Conservation (phyloP, 495 filamentous ascomycete genomes). For the Penicillium cataractarum region DNA sequence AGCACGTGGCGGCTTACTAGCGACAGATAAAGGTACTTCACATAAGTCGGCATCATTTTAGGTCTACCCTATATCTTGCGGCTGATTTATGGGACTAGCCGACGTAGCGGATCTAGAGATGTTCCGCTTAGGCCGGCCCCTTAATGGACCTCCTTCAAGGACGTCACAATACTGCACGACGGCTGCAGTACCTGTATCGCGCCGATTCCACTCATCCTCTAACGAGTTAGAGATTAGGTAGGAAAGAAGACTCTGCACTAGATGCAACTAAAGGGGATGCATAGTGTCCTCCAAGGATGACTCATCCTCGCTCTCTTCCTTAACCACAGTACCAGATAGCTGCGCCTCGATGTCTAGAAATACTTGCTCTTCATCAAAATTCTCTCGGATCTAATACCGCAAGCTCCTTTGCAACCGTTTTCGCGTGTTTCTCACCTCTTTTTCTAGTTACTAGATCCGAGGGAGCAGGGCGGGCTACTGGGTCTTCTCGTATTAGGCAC, state of each 20-base stretch:
- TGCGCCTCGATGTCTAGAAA: conserved; percentile 19
- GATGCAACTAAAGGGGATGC: conserved; percentile 12
- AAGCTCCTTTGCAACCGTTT: conserved; percentile 15
- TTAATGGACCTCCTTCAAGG: conserved; percentile 1
- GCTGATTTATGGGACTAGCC: conserved; percentile 8
- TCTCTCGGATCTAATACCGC: conserved; percentile 5
- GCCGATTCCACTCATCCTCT: conserved; percentile 24
- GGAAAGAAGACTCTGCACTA: conserved; percentile 18
- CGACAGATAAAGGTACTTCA: background rate
- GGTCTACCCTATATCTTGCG: background rate
- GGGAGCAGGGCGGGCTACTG: conserved; percentile 4
- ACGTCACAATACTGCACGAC: background rate
- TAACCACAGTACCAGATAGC: conserved; percentile 9
- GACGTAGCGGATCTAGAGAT: conserved; percentile 2
- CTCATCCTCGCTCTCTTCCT: conserved; percentile 7
- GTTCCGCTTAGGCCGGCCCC: conserved; percentile 2
- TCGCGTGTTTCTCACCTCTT: conserved; percentile 17
- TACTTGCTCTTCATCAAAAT: conserved; percentile 19
- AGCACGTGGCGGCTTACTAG: conserved; percentile 11
- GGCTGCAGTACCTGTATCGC: background rate
- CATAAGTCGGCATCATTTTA: conserved; percentile 1
- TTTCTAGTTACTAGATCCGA: conserved; percentile 3
- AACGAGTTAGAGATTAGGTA: conserved; percentile 21
- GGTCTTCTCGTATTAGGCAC: conserved; percentile 1
- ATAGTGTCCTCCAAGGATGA: conserved; percentile 18